Conservation (phyloP, 2,329 filamentous ascomycete genomes). For the Colletotrichum sp. region DNA sequence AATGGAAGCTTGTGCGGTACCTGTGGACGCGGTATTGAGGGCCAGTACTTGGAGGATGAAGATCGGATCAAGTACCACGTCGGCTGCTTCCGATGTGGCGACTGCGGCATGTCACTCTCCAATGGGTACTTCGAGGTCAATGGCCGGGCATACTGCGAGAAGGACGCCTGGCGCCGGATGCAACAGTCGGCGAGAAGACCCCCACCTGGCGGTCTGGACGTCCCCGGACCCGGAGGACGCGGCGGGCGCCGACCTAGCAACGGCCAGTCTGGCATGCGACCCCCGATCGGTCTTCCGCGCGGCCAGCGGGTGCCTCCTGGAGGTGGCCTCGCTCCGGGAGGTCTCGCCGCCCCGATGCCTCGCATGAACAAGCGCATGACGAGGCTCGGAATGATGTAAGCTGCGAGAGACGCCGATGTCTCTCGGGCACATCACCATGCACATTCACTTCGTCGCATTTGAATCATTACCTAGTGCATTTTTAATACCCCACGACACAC, state of each 20-base stretch:
- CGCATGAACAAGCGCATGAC: slow-evolving; percentile 69
- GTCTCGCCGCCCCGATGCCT: slow-evolving; percentile 38
- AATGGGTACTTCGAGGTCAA: slow-evolving; percentile 93
- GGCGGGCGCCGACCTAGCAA: slow-evolving; percentile 12
- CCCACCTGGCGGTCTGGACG: slow-evolving; percentile 10
- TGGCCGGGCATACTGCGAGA: slow-evolving; percentile 83
- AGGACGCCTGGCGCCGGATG: slow-evolving; percentile 72
- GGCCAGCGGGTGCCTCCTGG: slow-evolving; percentile 22
- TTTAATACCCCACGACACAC: slow-evolving; percentile 5
- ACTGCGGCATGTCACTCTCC: slow-evolving; percentile 75
- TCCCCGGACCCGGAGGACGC: not conserved
- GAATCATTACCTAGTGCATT: slow-evolving; percentile 8
- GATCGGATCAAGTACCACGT: slow-evolving; percentile 81
- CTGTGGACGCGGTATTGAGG: slow-evolving; percentile 88
- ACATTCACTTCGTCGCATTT: slow-evolving; percentile 5
- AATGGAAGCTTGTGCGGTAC: slow-evolving; percentile 85
- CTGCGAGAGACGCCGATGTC: not conserved
- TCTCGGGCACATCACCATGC: not conserved
- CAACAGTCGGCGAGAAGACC: slow-evolving; percentile 37
- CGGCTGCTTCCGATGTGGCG: slow-evolving; percentile 82
- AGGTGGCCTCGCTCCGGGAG: not conserved
- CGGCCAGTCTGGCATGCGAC: slow-evolving; percentile 20
- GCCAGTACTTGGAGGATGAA: slow-evolving; percentile 89
- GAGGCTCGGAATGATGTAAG: slow-evolving; percentile 62
- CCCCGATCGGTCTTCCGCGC: slow-evolving; percentile 19